Conservation (phyloP, 768 basidiomycete genomes). For the Termitomyces sp. region DNA sequence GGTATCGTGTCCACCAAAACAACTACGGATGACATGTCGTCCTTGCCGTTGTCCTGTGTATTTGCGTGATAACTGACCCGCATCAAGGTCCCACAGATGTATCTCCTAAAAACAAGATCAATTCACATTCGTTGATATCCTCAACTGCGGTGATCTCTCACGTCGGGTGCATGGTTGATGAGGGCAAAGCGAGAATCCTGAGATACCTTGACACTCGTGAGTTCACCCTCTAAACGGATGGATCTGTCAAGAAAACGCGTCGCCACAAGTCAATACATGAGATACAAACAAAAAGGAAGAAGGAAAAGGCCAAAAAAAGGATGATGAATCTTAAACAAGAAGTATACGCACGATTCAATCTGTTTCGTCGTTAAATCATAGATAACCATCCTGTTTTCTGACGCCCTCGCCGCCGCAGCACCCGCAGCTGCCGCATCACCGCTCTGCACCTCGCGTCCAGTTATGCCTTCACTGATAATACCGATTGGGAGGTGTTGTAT, state of each 20-base stretch:
- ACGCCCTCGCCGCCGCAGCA: conserved; percentile 27
- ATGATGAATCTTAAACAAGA: background rate
- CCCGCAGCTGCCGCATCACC: conserved; percentile 15
- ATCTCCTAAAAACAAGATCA: conserved; percentile 58
- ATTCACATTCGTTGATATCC: conserved; percentile 9
- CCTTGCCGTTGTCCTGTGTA: conserved; percentile 85
- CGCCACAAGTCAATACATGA: conserved; percentile 1
- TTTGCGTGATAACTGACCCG: conserved; percentile 65
- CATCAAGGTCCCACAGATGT: conserved; percentile 76
- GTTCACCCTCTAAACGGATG: conserved; percentile 65
- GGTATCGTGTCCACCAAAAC: conserved; percentile 86
- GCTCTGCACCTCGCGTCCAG: conserved; percentile 11
- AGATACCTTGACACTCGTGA: conserved; percentile 85
- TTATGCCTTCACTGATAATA: conserved; percentile 16
- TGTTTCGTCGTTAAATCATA: conserved; percentile 70
- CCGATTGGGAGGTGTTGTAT: conserved; percentile 25
- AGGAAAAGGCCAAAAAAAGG: background rate
- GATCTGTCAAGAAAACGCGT: conserved; percentile 36
- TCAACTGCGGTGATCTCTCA: conserved; percentile 31
- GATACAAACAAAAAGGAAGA: background rate
- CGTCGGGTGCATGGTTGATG: conserved; percentile 84
- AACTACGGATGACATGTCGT: conserved; percentile 83
- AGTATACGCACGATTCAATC: conserved; percentile 54
- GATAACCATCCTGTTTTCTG: conserved; percentile 64
- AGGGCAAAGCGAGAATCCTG: conserved; percentile 82